Evolutionary conservation across 495 filamentous ascomycete species (phyloP).

Genomic region (Aspergillus cristatus): DNA sequence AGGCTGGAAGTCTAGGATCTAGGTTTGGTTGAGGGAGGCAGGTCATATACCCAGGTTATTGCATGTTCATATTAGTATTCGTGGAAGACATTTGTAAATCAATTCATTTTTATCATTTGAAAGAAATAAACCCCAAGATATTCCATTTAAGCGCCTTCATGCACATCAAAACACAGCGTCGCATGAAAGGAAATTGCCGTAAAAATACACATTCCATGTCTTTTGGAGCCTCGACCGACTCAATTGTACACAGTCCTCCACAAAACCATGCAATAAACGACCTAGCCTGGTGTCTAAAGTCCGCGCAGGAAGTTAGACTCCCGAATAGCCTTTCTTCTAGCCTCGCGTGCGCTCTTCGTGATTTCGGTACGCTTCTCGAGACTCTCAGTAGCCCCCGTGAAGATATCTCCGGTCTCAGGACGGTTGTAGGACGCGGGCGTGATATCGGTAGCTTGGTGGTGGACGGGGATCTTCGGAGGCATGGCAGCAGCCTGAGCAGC

Average conservation of each 20-base stretch:
- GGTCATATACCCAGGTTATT: too few species aligned
- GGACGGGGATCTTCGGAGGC: conserved; percentile 68
- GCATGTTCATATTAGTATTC: too few species aligned
- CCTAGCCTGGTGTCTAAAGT: conserved; percentile 41
- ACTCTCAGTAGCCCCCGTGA: conserved; percentile 25
- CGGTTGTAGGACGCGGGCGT: conserved; percentile 44
- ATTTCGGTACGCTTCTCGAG: conserved; percentile 30
- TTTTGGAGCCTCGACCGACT: too few species aligned
- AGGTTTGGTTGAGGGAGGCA: too few species aligned
- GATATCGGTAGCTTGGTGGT: conserved; percentile 78
- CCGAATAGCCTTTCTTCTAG: conserved; percentile 73
- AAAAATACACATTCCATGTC: conserved; percentile 17
- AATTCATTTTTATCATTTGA: not conserved
- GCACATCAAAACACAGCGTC: too few species aligned
- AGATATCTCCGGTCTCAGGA: conserved; percentile 12
- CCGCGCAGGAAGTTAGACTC: conserved; percentile 88
- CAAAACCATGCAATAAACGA: not conserved
- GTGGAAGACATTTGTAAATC: too few species aligned
- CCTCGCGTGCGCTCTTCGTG: conserved; percentile 55
- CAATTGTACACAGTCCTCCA: too few species aligned
- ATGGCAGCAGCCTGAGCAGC: conserved; percentile 55
- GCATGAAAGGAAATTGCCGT: conserved; percentile 13
- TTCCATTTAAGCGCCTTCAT: too few species aligned
- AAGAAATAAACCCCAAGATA: not conserved
- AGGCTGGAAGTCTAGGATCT: not conserved